Evolutionary conservation across 2,329 filamentous ascomycete species (phyloP).

Genomic region (Tolypocladium tundrense): DNA sequence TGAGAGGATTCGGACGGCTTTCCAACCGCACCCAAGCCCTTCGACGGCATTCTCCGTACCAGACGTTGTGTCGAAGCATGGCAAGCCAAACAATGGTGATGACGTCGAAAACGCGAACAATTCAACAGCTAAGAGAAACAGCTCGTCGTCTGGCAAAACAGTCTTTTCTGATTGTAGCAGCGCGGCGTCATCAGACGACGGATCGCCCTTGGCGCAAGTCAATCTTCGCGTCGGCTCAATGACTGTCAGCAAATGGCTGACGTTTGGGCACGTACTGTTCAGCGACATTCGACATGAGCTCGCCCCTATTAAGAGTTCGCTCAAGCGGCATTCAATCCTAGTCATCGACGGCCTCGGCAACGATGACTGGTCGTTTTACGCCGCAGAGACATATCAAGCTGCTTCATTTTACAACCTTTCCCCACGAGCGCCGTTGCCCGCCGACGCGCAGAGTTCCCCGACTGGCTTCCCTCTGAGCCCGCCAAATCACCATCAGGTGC

Average conservation of each 20-base stretch:
- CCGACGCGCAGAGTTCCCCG: conserved; percentile 29
- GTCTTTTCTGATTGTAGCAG: conserved; percentile 34
- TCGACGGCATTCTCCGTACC: conserved; percentile 32
- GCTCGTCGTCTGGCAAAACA: conserved; percentile 19
- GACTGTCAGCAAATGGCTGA: conserved; percentile 81
- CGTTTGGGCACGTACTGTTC: conserved; percentile 74
- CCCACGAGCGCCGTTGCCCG: conserved; percentile 40
- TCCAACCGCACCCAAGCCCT: conserved; percentile 31
- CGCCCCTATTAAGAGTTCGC: conserved; percentile 24
- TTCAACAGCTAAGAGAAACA: conserved; percentile 17
- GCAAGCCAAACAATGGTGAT: not conserved
- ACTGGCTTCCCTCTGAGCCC: conserved; percentile 45
- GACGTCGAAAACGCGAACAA: not conserved
- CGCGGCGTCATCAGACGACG: conserved; percentile 42
- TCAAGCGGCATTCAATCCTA: conserved; percentile 51
- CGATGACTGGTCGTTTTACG: conserved; percentile 80
- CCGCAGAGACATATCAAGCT: conserved; percentile 66
- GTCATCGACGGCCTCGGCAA: conserved; percentile 81
- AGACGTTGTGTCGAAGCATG: conserved; percentile 21
- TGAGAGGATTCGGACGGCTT: conserved; percentile 38
- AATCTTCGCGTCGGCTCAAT: conserved; percentile 72
- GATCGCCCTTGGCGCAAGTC: conserved; percentile 57
- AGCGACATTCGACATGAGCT: conserved; percentile 69
- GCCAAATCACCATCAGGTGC: conserved; percentile 66
- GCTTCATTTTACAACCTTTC: conserved; percentile 71